Evolutionary conservation across 2,329 filamentous ascomycete genomes (phyloP).

Genomic region (Tolypocladium pustulatum): DNA sequence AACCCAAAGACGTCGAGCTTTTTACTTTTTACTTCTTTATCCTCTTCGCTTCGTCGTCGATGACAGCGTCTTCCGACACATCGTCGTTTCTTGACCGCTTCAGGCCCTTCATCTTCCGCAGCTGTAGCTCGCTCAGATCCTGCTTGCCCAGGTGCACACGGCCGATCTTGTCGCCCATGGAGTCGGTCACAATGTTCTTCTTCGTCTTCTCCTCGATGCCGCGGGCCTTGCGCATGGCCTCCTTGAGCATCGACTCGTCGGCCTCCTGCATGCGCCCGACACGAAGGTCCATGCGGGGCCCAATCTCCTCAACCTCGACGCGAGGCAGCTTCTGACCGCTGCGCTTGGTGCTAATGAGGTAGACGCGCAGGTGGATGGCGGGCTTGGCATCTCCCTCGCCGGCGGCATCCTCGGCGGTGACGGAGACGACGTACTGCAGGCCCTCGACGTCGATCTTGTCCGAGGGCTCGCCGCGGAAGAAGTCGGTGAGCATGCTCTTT

Average conservation of each 20-base stretch:
- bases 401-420: slow-evolving; percentile 59
- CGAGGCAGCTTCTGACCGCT: slow-evolving; percentile 79
- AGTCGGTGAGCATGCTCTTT: slow-evolving; percentile 79
- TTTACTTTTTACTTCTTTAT: slow-evolving; percentile 17
- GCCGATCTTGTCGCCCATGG: slow-evolving; percentile 93
- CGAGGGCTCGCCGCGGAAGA: slow-evolving; percentile 71
- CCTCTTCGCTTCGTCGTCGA: slow-evolving; percentile 28
- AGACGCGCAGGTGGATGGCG: slow-evolving; percentile 61
- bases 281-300: slow-evolving; percentile 84
- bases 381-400: slow-evolving; percentile 38
- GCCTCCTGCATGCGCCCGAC: slow-evolving; percentile 73
- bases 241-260: slow-evolving; percentile 72
- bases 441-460: slow-evolving; percentile 90
- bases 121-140: slow-evolving; percentile 79
- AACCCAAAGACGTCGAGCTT: slow-evolving; percentile 5
- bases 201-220: slow-evolving; percentile 66
- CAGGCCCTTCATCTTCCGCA: slow-evolving; percentile 97
- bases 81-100: slow-evolving; percentile 67
- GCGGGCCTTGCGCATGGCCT: slow-evolving; percentile 80
- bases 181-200: slow-evolving; percentile 92
- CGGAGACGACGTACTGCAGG: slow-evolving; percentile 78
- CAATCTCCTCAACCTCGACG: slow-evolving; percentile 92
- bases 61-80: slow-evolving; percentile 30
- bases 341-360: slow-evolving; percentile 76
- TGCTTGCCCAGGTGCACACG: slow-evolving; percentile 86